Base-by-base conservation (phyloP, 2,329 filamentous ascomycete species). In the Camillea tinctor region DNA sequence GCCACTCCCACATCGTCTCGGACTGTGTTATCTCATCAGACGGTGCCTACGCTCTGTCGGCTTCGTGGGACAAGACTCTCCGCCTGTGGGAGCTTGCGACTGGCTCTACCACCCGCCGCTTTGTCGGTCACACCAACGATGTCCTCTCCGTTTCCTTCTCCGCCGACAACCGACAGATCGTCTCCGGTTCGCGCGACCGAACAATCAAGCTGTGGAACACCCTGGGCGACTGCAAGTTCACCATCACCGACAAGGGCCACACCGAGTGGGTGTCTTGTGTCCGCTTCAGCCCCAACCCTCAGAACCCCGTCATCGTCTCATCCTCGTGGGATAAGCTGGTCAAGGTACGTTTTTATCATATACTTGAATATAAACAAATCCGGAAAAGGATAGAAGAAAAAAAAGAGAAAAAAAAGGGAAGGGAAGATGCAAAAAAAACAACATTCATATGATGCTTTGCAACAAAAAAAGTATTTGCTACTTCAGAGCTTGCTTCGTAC, bases 161-260 rank as follows among this genome's bases (percentile, higher is more conserved):
- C 75, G 95, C 95, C 88, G 95, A 99, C 87, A 98, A 98, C 91
- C 91, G 95, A 79, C 95, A 98, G 88, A 98, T 99, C 82, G 95
- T 98, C 75, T 98, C 95, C 71, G 95, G 93, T 72, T 98, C 95
- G 69, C 93, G 95, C 80, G 95, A 99, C 87, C 90, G 93, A 80
- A 92, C 91, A 77, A 98, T 99, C 88, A 99, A 98, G 92, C 90
- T 99, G 76, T 99, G 95, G 95, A 99, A 99, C 88, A 99, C 95
- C 74, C 92, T 99, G 71, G 95, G 95, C 83, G 95, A 99, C 89
- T 99, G 95, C 93, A 99, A 99, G 88, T 99, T 89, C 90, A 99
- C 94, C 85, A 98, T 99, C 87, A 96, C 92, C 83, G 95, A 99
- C 80, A 99, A 99, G 91, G 95, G 95, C 79, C 95, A 99, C 88